Evolutionary conservation across 1,139 yeast genomes (phyloP).

Genomic region (Torulaspora globosa): DNA sequence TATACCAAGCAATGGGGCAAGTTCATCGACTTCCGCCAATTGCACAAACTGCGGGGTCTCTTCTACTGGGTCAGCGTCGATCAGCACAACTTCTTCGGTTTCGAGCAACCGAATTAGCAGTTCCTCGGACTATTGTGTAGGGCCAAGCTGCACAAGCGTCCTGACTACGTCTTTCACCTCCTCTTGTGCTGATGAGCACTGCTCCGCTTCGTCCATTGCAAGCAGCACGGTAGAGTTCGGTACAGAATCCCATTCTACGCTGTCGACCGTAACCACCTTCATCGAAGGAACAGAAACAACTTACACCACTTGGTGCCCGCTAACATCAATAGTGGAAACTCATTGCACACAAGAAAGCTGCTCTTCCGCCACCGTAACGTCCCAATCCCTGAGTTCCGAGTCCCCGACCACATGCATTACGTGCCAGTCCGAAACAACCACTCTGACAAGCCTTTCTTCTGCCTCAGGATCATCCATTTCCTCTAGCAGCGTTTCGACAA

Average conservation of each 20-base stretch:
- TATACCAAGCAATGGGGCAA: not conserved
- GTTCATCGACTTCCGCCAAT: not conserved
- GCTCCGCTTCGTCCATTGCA: not conserved
- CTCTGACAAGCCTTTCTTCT: not conserved
- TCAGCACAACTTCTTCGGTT: not conserved
- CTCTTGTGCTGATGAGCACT: too few relatives aligned
- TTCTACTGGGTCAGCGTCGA: not conserved
- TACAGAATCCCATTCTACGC: not conserved
- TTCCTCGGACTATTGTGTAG: not conserved
- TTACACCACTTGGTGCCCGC: conserved; percentile 29
- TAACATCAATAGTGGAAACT: conserved; percentile 18
- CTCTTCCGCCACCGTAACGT: not conserved
- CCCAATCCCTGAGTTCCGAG: not conserved
- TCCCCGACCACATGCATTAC: not conserved
- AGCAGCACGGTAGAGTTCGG: not conserved
- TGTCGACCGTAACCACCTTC: conserved; percentile 6
- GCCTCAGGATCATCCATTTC: not conserved
- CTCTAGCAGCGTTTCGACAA: not conserved
- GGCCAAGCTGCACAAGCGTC: too few relatives aligned
- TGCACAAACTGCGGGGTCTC: not conserved
- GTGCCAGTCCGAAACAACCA: not conserved
- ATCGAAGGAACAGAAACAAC: conserved; percentile 7
- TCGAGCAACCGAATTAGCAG: not conserved
- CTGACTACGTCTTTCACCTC: too few relatives aligned
- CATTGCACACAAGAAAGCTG: not conserved